These are phyloP conservation scores for Pugionium dolabratum DNA, from an alignment of 345 rosid genomes.

Conservation along the genomic window DNA sequence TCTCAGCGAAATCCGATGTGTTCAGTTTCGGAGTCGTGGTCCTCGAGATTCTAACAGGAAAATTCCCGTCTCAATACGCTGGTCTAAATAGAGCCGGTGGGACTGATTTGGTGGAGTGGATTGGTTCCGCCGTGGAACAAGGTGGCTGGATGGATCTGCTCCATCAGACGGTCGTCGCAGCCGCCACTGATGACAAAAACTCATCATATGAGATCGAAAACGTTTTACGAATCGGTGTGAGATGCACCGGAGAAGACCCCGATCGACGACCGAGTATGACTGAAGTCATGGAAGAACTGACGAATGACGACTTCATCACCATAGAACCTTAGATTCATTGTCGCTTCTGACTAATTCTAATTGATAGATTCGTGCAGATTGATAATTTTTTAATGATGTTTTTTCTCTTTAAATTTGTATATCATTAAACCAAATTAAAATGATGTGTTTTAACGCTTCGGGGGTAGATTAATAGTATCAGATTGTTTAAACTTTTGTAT, in stretches of 20 bases:
- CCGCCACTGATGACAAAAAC: constrained; percentile 29
- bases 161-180: constrained; percentile 59
- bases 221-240: constrained; percentile 58
- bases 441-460: constrained; percentile 12
- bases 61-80: constrained; percentile 63
- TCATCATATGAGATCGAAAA: constrained; percentile 46
- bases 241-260: constrained; percentile 53
- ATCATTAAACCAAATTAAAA: neutral
- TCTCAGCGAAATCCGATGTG: constrained; percentile 70
- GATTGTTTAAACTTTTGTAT: neutral
- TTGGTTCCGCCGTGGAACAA: constrained; percentile 46
- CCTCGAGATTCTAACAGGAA: constrained; percentile 72
- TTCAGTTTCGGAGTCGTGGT: constrained; percentile 71
- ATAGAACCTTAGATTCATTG: constrained; percentile 39
- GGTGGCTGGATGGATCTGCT: constrained; percentile 55
- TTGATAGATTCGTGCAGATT: constrained; percentile 24
- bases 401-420: constrained; percentile 11
- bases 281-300: constrained; percentile 59
- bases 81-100: constrained; percentile 56
- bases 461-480: constrained; percentile 5
- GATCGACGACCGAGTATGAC: constrained; percentile 50
- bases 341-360: constrained; percentile 16
- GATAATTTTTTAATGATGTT: constrained; percentile 3
- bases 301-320: constrained; percentile 35
- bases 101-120: constrained; percentile 58